Conservation (phyloP, 768 basidiomycete species). For the Russula foetens region DNA sequence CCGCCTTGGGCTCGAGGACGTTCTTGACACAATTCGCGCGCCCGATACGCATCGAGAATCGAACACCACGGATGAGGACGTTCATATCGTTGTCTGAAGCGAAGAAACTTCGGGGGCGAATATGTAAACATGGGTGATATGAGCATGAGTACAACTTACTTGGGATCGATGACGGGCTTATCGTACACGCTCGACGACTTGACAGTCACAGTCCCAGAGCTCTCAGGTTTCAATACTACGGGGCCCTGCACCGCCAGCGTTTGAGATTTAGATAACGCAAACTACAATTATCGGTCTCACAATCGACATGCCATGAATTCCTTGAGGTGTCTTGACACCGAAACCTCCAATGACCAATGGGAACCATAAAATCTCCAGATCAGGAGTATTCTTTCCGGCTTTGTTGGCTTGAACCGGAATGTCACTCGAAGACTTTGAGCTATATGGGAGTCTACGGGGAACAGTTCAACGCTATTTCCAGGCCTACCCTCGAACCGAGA, state of each 20-base stretch:
- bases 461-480: too few species aligned
- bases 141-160: conserved; percentile 1
- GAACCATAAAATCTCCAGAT: conserved; percentile 16
- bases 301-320: conserved; percentile 6
- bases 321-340: neutral
- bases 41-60: conserved; percentile 9
- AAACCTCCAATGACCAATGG: conserved; percentile 6
- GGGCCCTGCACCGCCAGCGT: neutral
- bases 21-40: conserved; percentile 6
- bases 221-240: conserved; percentile 12
- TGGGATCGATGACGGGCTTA: conserved; percentile 13
- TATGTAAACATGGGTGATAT: neutral
- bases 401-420: conserved; percentile 5
- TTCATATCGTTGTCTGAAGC: conserved; percentile 16
- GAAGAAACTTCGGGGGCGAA: conserved; percentile 10
- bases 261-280: neutral
- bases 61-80: conserved; percentile 12
- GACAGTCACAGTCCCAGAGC: conserved; percentile 9
- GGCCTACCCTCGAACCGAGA: too few species aligned
- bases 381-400: conserved; percentile 13
- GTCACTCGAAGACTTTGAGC: conserved; percentile 1
- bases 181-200: conserved; percentile 12
- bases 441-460: conserved; percentile 4
- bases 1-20: conserved; percentile 8
- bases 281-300: neutral